Percentiles rank a stretch among this genome's conserved stretches.
These are phyloP conservation scores for Fusarium brachygibbosum DNA, from an alignment of 2,329 filamentous ascomycete species.

Conservation along the genomic window DNA sequence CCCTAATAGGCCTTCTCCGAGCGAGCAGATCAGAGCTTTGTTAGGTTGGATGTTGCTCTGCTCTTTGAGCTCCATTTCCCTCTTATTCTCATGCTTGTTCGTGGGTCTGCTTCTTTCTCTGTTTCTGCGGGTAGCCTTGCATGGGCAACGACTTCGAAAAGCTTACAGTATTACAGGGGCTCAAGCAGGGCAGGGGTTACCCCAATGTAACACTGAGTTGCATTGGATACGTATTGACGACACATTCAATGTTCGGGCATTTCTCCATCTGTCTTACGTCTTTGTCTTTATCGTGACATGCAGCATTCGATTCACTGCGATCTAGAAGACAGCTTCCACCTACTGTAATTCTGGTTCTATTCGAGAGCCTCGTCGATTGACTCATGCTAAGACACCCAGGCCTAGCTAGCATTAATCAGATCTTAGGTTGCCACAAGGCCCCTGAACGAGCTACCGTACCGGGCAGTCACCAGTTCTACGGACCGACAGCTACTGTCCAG, in stretches of 20 bases:
- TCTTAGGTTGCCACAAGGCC: slow-evolving; percentile 31
- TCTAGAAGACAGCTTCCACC: neutral
- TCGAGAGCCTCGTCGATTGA: slow-evolving; percentile 18
- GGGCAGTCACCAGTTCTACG: neutral
- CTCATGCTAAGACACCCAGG: slow-evolving; percentile 22
- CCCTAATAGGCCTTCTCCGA: neutral
- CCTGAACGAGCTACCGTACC: slow-evolving; percentile 15
- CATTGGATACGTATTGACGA: slow-evolving; percentile 34
- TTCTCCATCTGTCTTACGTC: slow-evolving; percentile 22
- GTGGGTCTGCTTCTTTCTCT: neutral
- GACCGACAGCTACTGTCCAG: slow-evolving; percentile 6
- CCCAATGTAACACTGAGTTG: slow-evolving; percentile 38
- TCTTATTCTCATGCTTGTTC: neutral
- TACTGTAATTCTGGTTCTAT: neutral
- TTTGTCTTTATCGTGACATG: neutral
- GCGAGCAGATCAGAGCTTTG: neutral
- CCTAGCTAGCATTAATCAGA: neutral
- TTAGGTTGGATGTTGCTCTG: neutral
- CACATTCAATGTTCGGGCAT: slow-evolving; percentile 23
- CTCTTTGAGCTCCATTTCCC: neutral
- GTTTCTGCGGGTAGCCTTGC: slow-evolving; percentile 35
- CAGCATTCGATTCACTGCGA: neutral
- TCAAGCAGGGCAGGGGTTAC: slow-evolving; percentile 26
- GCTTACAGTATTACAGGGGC: slow-evolving; percentile 15
- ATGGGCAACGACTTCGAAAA: slow-evolving; percentile 1